Base-by-base conservation (phyloP, 2,329 filamentous ascomycete genomes). In the Pseudocercospora crystallina region DNA sequence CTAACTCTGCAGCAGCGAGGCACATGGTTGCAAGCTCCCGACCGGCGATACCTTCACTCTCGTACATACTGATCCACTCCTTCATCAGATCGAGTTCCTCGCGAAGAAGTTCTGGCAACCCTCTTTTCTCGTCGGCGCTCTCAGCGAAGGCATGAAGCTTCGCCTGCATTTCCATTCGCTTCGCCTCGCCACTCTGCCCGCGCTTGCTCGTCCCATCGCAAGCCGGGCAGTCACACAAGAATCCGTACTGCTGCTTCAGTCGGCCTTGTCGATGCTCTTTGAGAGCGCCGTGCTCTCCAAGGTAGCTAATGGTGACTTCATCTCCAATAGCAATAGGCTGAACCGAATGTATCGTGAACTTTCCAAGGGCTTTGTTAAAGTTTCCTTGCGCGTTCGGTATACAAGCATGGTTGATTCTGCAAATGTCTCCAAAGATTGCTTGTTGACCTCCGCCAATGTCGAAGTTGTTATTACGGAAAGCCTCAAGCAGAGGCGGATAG, bases 321-420 rank as follows among this genome's bases (percentile, higher is more conserved):
- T 71, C 65, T n/a, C 65, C 68, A 37, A 66, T 54, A 2, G 54
- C 39, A 14, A 73, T 71, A 12, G 69, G 58, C 56, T 61, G 62
- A 44, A 68, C 33, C 43, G 70, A 65, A 58, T 72, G 64, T 1
- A 72, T 54, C 10, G 57, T 56, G 40, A 59, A 58, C 8, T 39
- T n/a, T 13, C 48, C 51, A 2, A 56, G 29, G 4, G 54, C 59
- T 15, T 65, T 38, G 43, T 72, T 72, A 68, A 67, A 73, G 46
- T 56, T 53, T n/a, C 67, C 66, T 41, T 67, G 60, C 26, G 65
- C 63, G 39, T 72, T 73, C 31, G 65, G 64, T 37, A 68, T 58
- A 46, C 70, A 73, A n/a, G 68, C 55, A 49, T 73, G 69, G 35
- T 73, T 73, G 43, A 72, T 60, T 26, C 66, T 63, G 42, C 58